Percentiles rank a stretch among this genome's conserved stretches.
Conservation (phyloP, 768 basidiomycete species). For the Cystobasidium onofrii region DNA sequence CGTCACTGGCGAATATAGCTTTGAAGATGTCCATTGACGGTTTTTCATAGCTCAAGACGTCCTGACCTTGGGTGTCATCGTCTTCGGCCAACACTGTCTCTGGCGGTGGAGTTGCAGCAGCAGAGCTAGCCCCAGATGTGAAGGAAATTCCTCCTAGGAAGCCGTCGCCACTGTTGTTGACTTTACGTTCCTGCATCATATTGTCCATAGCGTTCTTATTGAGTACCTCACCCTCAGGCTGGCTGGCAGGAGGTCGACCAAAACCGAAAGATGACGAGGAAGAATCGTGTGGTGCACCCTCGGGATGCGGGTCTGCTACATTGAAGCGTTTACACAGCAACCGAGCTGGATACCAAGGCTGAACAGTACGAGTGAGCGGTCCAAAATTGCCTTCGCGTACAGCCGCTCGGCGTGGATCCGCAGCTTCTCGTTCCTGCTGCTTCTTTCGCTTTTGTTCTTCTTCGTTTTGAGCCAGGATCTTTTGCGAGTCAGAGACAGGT, state of each 20-base stretch:
- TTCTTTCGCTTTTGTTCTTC: constrained; percentile 34
- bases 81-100: constrained; percentile 56
- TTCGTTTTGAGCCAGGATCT: neutral
- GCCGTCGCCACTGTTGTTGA: constrained; percentile 35
- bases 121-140: neutral
- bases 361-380: constrained; percentile 65
- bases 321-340: constrained; percentile 89
- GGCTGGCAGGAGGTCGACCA: constrained; percentile 32
- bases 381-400: constrained; percentile 86
- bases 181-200: constrained; percentile 35
- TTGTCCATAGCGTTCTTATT: constrained; percentile 34
- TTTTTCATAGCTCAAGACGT: constrained; percentile 76
- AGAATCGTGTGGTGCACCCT: constrained; percentile 43
- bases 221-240: neutral
- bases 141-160: neutral
- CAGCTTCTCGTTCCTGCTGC: constrained; percentile 49
- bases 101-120: neutral
- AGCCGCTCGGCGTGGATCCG: constrained; percentile 70
- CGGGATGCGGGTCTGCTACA: constrained; percentile 72
- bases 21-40: constrained; percentile 92
- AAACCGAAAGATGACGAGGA: constrained; percentile 11
- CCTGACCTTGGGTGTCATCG: constrained; percentile 77
- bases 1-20: constrained; percentile 92
- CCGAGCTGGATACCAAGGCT: constrained; percentile 69
- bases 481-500: constrained; percentile 34